Evolutionary conservation across 2,329 filamentous ascomycete species (phyloP), one percentile per base, ranked within the genome.

Genomic region (Ophiocordyceps sinensis): DNA sequence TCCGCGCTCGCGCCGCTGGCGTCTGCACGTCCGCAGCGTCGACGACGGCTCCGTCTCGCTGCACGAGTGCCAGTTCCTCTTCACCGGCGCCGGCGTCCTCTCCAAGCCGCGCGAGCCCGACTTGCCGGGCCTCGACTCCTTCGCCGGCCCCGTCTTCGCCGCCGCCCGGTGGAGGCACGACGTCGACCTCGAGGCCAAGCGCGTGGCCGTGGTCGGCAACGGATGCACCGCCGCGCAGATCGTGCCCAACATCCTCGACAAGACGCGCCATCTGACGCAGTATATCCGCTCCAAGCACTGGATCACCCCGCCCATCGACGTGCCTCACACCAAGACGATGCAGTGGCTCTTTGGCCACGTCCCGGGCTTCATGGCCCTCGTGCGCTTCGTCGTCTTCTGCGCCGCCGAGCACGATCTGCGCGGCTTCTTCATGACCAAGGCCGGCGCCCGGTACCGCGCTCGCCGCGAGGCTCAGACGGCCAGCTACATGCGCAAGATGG

Each of bases 191-290:
- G 51, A 51, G 2, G 65, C 57, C 23, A 71, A 71, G 45, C 57
- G 59, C 10, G 68, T 74, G 21, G 65, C 66, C 6, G 53, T 77
- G n/a, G 66, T 77, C 39, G 74, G 73, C 14, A 73, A 60, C 37
- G 73, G 73, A 2, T 71, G 70, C 35, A 70, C 68, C 7, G 73
- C 67, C 1, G 65, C 72, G 4, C 73, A 76, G 50, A 62, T 77
- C 5, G 61, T 71, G 3, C 66, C 68, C 3, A 57, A 56, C 7
- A 67, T 72, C 36, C 57, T 62, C 14, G 46, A 51, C 29, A 42
- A 54, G 31, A 56, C 59, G 2, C 48, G 48, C 28, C 51, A 58
- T 30, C 47, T 66, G 28, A 66, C 61, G n/a, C 64, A 67, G 39
- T 55, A 65, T n/a, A 49, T 63, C 9, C 57, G 65, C 10, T 53